Evolutionary conservation across 257 asterid species (phyloP).

Genomic region (Solanum appendiculatum): DNA sequence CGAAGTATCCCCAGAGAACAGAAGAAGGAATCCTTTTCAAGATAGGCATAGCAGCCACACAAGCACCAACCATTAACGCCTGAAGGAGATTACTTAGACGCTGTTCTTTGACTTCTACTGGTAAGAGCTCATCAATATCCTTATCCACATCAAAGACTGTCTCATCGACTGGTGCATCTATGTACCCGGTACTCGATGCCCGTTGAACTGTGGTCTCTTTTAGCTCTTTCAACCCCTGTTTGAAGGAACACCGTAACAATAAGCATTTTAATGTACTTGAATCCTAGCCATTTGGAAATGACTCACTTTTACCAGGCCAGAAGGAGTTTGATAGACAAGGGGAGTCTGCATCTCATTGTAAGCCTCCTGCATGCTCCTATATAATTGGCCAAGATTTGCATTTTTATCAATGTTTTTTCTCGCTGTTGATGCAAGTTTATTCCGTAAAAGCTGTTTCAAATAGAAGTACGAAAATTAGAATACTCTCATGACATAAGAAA

Average conservation of each 20-base stretch:
- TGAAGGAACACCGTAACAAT: neutral
- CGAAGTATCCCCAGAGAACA: slow-evolving; percentile 97
- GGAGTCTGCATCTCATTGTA: slow-evolving; percentile 91
- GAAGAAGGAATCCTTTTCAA: slow-evolving; percentile 85
- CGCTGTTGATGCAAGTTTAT: slow-evolving; percentile 77
- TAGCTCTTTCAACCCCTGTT: slow-evolving; percentile 82
- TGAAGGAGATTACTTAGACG: slow-evolving; percentile 92
- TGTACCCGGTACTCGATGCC: slow-evolving; percentile 65
- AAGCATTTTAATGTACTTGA: neutral
- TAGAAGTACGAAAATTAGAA: neutral
- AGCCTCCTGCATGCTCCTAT: slow-evolving; percentile 73
- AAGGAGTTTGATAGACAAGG: slow-evolving; percentile 69
- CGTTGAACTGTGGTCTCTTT: slow-evolving; percentile 68
- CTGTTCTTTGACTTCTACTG: slow-evolving; percentile 93
- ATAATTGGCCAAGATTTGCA: slow-evolving; percentile 70
- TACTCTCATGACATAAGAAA: neutral
- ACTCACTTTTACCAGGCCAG: slow-evolving; percentile 43
- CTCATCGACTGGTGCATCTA: slow-evolving; percentile 77
- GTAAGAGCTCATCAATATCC: slow-evolving; percentile 84
- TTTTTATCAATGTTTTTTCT: slow-evolving; percentile 53
- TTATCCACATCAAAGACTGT: slow-evolving; percentile 78
- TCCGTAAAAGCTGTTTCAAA: slow-evolving; percentile 73
- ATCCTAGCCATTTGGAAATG: neutral
- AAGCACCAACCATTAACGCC: slow-evolving; percentile 65
- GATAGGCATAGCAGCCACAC: slow-evolving; percentile 93